Conservation (phyloP, 2,329 filamentous ascomycete species). For the Fusarium incarnatum region DNA sequence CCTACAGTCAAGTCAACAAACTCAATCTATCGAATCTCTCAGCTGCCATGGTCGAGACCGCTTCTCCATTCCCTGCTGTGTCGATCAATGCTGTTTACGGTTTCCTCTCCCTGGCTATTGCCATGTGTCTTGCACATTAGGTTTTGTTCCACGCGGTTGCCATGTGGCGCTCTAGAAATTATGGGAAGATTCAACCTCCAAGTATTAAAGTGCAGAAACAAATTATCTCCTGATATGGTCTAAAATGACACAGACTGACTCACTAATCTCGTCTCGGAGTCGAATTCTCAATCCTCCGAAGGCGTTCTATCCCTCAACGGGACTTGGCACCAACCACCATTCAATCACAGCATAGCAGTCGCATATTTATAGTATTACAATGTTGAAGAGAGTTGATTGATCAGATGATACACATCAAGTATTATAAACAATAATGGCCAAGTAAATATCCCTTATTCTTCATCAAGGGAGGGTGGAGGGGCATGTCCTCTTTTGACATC, state of each 20-base stretch:
- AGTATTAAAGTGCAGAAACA: background rate
- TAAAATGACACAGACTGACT: background rate
- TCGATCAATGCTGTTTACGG: constrained; percentile 27
- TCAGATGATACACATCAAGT: constrained; percentile 11
- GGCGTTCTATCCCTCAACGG: background rate
- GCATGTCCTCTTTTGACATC: constrained; percentile 3
- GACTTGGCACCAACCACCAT: background rate
- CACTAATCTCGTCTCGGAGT: background rate
- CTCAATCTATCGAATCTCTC: background rate
- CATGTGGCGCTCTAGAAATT: constrained; percentile 19
- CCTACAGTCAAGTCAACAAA: background rate
- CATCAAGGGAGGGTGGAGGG: constrained; percentile 5
- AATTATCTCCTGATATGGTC: background rate
- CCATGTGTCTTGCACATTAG: background rate
- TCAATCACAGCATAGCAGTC: background rate
- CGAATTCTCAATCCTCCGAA: background rate
- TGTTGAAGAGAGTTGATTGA: constrained; percentile 22
- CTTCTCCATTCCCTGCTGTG: constrained; percentile 20
- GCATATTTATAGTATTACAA: background rate
- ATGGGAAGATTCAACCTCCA: background rate
- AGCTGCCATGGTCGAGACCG: constrained; percentile 24
- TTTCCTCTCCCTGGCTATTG: background rate
- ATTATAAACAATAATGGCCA: constrained; percentile 19
- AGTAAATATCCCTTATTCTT: constrained; percentile 6
- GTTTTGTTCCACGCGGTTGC: background rate